Evolutionary conservation across 805 yeast genomes (phyloP).

Genomic region (Candida quercuum): DNA sequence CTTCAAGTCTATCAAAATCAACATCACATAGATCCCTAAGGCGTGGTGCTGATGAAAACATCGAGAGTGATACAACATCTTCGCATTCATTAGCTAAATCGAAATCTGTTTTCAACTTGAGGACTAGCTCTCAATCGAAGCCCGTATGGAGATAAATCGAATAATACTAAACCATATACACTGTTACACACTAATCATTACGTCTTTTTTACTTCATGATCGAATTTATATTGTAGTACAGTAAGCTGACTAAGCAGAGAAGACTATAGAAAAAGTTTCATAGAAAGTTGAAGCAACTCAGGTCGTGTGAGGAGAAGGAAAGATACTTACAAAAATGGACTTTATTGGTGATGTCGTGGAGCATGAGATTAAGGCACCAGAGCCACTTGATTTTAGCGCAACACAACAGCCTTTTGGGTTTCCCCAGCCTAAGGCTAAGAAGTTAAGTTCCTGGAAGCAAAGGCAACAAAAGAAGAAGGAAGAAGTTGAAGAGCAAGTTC

Average conservation of each 20-base stretch:
- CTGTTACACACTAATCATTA: too few species aligned
- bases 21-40: background rate
- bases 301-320: too few species aligned
- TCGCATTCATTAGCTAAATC: background rate
- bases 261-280: too few species aligned
- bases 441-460: slow-evolving; percentile 67
- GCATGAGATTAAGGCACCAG: slow-evolving; percentile 89
- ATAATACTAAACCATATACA: background rate
- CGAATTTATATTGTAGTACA: background rate
- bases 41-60: background rate
- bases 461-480: slow-evolving; percentile 91
- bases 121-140: background rate
- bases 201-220: too few species aligned
- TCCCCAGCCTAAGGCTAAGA: slow-evolving; percentile 81
- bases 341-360: slow-evolving; percentile 89
- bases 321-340: too few species aligned
- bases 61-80: background rate
- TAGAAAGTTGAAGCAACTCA: too few species aligned
- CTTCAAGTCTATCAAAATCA: background rate
- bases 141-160: background rate
- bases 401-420: slow-evolving; percentile 73
- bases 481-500: slow-evolving; percentile 87
- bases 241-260: background rate
- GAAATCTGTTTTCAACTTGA: background rate
- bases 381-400: slow-evolving; percentile 85